A percentile compares a stretch with the other conserved stretches of the same genome.
Evolutionary conservation across 768 basidiomycete genomes (phyloP).

Genomic region (Termitomyces titanicus): DNA sequence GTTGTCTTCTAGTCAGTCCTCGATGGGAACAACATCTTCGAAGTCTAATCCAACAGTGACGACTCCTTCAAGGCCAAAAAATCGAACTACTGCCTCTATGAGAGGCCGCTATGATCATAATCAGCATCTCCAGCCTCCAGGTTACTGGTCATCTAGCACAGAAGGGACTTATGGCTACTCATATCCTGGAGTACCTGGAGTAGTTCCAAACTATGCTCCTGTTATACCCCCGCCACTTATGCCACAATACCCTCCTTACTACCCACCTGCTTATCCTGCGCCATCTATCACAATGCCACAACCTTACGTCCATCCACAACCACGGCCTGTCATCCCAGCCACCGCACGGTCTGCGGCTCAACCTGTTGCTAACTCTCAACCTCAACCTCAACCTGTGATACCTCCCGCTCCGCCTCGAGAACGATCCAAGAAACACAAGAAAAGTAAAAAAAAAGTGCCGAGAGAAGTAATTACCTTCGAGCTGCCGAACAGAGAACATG

Average conservation of each 20-base stretch:
- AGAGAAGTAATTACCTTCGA: constrained; percentile 2
- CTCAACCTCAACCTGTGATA: neutral
- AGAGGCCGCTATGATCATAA: constrained; percentile 5
- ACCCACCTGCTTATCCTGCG: neutral
- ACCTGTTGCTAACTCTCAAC: neutral
- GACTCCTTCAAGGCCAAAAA: neutral
- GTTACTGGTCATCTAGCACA: constrained; percentile 1
- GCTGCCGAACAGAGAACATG: neutral
- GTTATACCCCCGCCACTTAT: neutral
- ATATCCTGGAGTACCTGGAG: neutral
- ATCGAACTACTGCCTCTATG: neutral
- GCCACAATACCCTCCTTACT: constrained; percentile 5
- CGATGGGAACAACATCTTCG: constrained; percentile 7
- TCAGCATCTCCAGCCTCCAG: neutral
- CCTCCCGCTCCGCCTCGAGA: neutral
- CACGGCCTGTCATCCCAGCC: neutral
- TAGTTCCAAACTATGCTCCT: neutral
- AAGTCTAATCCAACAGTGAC: neutral
- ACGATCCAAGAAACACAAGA: constrained; percentile 1
- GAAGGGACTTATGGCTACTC: constrained; percentile 2
- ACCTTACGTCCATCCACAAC: neutral
- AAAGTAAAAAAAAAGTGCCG: neutral
- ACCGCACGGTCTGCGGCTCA: neutral
- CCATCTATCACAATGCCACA: constrained; percentile 7
- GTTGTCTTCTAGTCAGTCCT: neutral